These are phyloP conservation scores for Xylaria curta DNA, from an alignment of 495 filamentous ascomycete species.

Conservation along the genomic window DNA sequence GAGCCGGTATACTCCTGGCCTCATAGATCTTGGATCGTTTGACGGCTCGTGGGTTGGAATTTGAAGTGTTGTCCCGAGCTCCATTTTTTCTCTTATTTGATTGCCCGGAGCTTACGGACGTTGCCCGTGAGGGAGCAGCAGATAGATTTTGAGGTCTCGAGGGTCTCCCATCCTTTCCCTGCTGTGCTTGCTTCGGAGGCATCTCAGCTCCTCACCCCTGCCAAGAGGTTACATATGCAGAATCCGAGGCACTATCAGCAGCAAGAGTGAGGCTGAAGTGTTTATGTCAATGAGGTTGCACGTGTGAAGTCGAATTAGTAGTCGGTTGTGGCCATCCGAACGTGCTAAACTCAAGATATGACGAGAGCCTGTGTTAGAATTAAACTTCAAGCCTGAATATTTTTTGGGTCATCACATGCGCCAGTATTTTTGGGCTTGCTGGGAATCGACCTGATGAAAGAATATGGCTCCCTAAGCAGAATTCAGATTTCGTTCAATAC, in stretches of 20 bases:
- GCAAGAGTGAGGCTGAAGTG: background rate
- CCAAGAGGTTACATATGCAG: background rate
- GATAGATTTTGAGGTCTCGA: constrained; percentile 4
- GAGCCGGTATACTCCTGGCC: constrained; percentile 74
- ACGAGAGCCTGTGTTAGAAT: background rate
- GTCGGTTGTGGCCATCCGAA: too few relatives aligned
- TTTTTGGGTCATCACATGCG: background rate
- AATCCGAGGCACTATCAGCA: background rate
- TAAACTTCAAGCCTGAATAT: background rate
- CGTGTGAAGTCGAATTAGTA: too few relatives aligned
- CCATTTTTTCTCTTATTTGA: constrained; percentile 36
- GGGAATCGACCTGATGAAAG: background rate
- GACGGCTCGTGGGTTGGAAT: constrained; percentile 46
- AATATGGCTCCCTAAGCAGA: background rate
- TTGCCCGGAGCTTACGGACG: background rate
- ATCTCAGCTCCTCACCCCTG: constrained; percentile 22
- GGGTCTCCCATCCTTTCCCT: constrained; percentile 27
- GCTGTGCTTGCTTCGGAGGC: constrained; percentile 32
- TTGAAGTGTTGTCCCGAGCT: constrained; percentile 41
- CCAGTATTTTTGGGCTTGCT: background rate
- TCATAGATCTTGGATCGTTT: constrained; percentile 70
- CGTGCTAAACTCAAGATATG: background rate
- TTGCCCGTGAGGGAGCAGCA: background rate
- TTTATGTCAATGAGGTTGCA: background rate
- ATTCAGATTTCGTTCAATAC: background rate